Evolutionary conservation across 1,284 basidiomycete species (phyloP), one percentile per base, ranked within the genome.

Genomic region (Vanrija sp.): DNA sequence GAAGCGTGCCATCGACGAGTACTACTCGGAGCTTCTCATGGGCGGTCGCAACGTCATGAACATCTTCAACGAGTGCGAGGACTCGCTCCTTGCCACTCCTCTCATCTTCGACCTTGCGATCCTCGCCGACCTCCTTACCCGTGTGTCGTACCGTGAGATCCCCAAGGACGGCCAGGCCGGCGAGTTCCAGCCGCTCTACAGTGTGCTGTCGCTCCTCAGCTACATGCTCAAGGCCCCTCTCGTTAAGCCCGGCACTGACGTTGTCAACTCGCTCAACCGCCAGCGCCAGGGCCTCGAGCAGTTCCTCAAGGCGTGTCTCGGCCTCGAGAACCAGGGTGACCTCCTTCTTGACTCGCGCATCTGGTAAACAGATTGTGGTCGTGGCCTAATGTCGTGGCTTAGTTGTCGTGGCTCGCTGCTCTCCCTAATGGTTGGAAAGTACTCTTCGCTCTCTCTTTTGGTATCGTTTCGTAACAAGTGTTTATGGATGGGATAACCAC

Each of bases 161-260:
- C 67, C 78, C 78, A 55, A 74, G 72, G 23, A 57, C 16, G 57
- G 63, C 21, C 65, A 77, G 56, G 72, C 78, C 61, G 68, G 65
- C 54, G 84, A 89, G 45, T 94, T 90, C 79, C 80, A 85, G 65
- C 87, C 88, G 0, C 80, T 96, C 28, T 91, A 96, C 82, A 83
- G 87, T 12, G 88, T 96, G 52, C 81, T 96, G 48, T 94, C 90
- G 46, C 82, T 96, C 60, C 81, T 96, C 54, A 89, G 86, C 51
- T 96, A 93, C 83, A 95, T 95, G 91, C 87, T 95, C 79, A 95
- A 97, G 83, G 94, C 95, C 0, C 93, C 95, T 26, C 84, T 97
- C 66, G 93, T 96, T 80, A 98, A 98, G 84, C 93, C 92, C 62
- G 94, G 83, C 61, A 88, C 87, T 45, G 90, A 92, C 68, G 92